phyloP scores from a whole-genome alignment of 2,329 filamentous ascomycete species.

The Hyphodiscus sp. region DNA sequence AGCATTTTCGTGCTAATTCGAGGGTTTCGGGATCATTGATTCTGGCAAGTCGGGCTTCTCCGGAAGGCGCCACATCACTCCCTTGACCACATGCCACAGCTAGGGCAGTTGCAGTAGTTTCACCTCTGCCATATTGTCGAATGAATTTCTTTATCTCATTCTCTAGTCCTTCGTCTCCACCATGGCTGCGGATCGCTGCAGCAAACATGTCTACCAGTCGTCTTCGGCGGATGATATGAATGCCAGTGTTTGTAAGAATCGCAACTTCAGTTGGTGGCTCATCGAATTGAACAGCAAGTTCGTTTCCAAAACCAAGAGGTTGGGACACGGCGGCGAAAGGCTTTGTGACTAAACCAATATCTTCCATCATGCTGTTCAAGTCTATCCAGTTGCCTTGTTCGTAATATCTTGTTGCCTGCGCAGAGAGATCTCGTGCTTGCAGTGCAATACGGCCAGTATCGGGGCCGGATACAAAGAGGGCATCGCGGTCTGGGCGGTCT shows the following conservation, averaged over 20 bases:
- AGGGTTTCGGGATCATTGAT: slow-evolving; percentile 79
- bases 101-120: slow-evolving; percentile 83
- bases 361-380: slow-evolving; percentile 67
- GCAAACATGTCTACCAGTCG: slow-evolving; percentile 91
- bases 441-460: slow-evolving; percentile 80
- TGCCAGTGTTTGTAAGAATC: slow-evolving; percentile 82
- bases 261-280: slow-evolving; percentile 75
- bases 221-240: slow-evolving; percentile 78
- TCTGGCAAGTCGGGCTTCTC: slow-evolving; percentile 63
- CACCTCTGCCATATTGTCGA: slow-evolving; percentile 76
- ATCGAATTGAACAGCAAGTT: slow-evolving; percentile 94
- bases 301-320: slow-evolving; percentile 83
- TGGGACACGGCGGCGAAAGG: slow-evolving; percentile 63
- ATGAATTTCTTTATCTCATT: slow-evolving; percentile 79
- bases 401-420: slow-evolving; percentile 43
- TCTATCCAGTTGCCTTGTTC: slow-evolving; percentile 79
- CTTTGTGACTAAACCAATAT: slow-evolving; percentile 68
- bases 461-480: slow-evolving; percentile 77
- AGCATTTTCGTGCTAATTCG: slow-evolving; percentile 77
- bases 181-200: slow-evolving; percentile 64
- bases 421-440: slow-evolving; percentile 35
- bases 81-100: slow-evolving; percentile 95
- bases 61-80: slow-evolving; percentile 58
- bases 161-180: slow-evolving; percentile 74
- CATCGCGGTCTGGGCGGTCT: slow-evolving; percentile 52